These are phyloP conservation scores for Zalaria obscura DNA, from an alignment of 2,329 filamentous ascomycete genomes.

Conservation along the genomic window DNA sequence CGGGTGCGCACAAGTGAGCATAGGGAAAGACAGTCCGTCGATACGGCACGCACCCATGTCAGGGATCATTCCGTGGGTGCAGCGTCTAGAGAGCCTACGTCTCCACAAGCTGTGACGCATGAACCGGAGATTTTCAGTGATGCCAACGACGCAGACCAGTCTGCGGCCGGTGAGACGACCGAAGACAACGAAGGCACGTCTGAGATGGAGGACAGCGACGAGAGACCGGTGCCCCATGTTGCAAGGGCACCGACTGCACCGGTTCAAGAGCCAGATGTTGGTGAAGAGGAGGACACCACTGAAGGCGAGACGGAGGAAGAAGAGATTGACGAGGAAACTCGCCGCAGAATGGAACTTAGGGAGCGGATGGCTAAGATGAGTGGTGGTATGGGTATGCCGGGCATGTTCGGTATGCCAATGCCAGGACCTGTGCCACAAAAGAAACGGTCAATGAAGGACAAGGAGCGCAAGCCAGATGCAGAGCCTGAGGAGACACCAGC, in stretches of 20 bases:
- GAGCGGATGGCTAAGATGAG: constrained; percentile 98
- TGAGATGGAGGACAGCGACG: constrained; percentile 63
- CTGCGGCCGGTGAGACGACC: constrained; percentile 45
- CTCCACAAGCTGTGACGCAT: constrained; percentile 16
- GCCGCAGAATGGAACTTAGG: constrained; percentile 72
- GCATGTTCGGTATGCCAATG: constrained; percentile 72
- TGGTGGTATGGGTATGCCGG: constrained; percentile 90
- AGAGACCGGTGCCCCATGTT: constrained; percentile 24
- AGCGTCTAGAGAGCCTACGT: constrained; percentile 22
- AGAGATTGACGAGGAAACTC: constrained; percentile 63
- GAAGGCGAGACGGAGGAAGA: constrained; percentile 37
- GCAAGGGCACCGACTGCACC: constrained; percentile 25
- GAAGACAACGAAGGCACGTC: constrained; percentile 48
- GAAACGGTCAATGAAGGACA: constrained; percentile 26
- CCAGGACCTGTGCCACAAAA: constrained; percentile 33
- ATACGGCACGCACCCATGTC: constrained; percentile 10
- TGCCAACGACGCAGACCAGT: constrained; percentile 52
- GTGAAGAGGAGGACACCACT: constrained; percentile 26
- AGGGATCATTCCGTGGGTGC: constrained; percentile 9
- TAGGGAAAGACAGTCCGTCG: constrained; percentile 22
- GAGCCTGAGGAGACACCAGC: constrained; percentile 14
- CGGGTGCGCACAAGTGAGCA: constrained; percentile 20
- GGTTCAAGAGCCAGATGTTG: constrained; percentile 28
- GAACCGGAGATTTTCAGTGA: constrained; percentile 44
- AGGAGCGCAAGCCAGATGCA: constrained; percentile 21